Conservation (phyloP, 306 rosid species). For the Quercus agrifolia region DNA sequence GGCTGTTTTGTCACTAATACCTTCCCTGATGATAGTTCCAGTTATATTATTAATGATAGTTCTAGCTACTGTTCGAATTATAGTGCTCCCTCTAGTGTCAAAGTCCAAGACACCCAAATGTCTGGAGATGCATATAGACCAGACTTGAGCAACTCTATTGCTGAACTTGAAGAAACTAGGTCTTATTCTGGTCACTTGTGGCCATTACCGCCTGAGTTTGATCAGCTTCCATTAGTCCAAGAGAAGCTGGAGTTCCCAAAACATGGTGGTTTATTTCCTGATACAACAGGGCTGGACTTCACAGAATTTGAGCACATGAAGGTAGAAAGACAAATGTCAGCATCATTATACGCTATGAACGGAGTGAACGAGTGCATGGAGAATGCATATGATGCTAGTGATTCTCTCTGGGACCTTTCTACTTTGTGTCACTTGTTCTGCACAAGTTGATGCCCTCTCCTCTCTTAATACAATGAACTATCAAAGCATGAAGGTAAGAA, state of each 20-base stretch:
- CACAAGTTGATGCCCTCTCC: constrained; percentile 11
- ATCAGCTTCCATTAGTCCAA: constrained; percentile 22
- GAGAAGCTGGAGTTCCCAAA: constrained; percentile 16
- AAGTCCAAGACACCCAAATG: constrained; percentile 7
- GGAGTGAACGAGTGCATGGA: constrained; percentile 27
- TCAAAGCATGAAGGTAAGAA: neutral
- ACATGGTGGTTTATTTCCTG: neutral
- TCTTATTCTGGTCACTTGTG: constrained; percentile 36
- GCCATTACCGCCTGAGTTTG: constrained; percentile 32
- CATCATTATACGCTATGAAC: constrained; percentile 27
- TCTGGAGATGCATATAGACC: constrained; percentile 44
- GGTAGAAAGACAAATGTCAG: constrained; percentile 35
- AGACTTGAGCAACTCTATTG: constrained; percentile 40
- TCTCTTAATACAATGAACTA: neutral
- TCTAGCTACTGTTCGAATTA: neutral
- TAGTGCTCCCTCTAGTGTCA: neutral
- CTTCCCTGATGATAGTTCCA: neutral
- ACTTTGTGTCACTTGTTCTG: constrained; percentile 30
- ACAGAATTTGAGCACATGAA: constrained; percentile 13
- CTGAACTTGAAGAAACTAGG: constrained; percentile 21
- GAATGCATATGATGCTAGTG: constrained; percentile 24
- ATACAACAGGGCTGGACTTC: neutral
- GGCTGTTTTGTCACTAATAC: neutral
- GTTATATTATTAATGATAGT: no score
- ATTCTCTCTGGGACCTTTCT: constrained; percentile 36